Percentiles rank a stretch among this genome's conserved stretches.
Conservation (phyloP, 306 rosid genomes). For the Glycine soja region DNA sequence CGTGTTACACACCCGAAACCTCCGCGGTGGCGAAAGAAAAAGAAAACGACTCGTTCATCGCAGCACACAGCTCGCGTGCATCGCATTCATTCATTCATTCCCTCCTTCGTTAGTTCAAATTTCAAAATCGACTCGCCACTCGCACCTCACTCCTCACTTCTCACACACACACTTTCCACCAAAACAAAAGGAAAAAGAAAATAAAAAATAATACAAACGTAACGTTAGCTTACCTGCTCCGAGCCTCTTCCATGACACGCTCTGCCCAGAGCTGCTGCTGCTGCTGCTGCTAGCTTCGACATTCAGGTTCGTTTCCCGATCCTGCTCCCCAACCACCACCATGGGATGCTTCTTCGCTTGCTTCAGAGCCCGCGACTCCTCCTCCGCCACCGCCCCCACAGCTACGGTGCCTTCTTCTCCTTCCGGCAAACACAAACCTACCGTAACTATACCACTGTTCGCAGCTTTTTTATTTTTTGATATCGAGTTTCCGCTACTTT, state of each 20-base stretch:
- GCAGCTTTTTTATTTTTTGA: neutral
- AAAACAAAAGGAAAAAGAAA: neutral
- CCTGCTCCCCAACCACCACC: constrained; percentile 60
- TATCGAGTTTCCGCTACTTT: neutral
- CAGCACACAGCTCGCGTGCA: neutral
- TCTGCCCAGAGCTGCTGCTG: neutral
- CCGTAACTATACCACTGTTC: constrained; percentile 19
- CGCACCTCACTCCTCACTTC: constrained; percentile 41
- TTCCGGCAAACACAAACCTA: constrained; percentile 43
- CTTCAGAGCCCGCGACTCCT: constrained; percentile 65
- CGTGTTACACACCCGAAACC: neutral
- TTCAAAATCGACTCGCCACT: constrained; percentile 42
- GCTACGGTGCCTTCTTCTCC: constrained; percentile 50
- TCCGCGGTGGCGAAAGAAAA: neutral
- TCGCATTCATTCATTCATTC: neutral
- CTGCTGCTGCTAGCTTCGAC: neutral
- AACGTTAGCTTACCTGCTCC: constrained; percentile 37
- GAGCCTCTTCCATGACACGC: constrained; percentile 59
- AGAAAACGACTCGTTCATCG: neutral
- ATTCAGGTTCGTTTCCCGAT: constrained; percentile 61
- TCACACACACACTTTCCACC: neutral
- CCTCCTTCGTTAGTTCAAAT: constrained; percentile 46
- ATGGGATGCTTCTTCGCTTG: constrained; percentile 95
- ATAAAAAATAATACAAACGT: neutral
- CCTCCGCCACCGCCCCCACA: constrained; percentile 25